Percentiles rank a stretch among this genome's conserved stretches.
phyloP scores from a whole-genome alignment of 2,329 filamentous ascomycete species.

The Daldinia eschscholtzii region DNA sequence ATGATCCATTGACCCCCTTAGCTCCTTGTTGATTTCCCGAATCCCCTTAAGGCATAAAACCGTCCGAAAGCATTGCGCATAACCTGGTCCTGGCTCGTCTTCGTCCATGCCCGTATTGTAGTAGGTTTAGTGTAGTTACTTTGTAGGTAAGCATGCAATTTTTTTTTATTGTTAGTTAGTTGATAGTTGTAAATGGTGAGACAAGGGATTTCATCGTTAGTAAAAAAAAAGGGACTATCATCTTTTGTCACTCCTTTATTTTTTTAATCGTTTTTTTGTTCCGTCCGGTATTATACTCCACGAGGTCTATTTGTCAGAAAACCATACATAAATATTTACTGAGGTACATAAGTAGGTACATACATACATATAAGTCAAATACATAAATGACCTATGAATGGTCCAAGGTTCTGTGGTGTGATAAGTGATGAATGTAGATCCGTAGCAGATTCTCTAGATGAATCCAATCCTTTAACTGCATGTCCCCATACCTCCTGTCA shows the following conservation, averaged over 20 bases:
- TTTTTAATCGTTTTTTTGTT: conserved; percentile 9
- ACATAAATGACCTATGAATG: conserved; percentile 21
- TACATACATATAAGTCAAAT: not conserved
- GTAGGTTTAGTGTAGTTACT: not conserved
- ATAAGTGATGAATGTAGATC: conserved; percentile 22
- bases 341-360: not conserved
- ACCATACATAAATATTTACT: not conserved
- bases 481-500: conserved; percentile 7
- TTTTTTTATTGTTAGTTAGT: conserved; percentile 23
- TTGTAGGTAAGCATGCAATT: conserved; percentile 20
- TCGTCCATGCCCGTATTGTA: conserved; percentile 9
- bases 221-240: not conserved
- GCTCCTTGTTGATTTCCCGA: conserved; percentile 42
- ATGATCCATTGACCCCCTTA: conserved; percentile 30
- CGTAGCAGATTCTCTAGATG: conserved; percentile 1
- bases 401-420: conserved; percentile 21
- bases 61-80: conserved; percentile 36
- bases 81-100: conserved; percentile 33
- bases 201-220: conserved; percentile 8
- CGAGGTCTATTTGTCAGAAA: not conserved
- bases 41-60: conserved; percentile 16
- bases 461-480: conserved; percentile 5
- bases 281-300: not conserved
- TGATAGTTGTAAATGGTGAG: conserved; percentile 23
- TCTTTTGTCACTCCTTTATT: conserved; percentile 6